Percentiles rank a stretch among this genome's conserved stretches.
Conservation (phyloP, 2,329 filamentous ascomycete genomes). For the Botrytis sinoallii region DNA sequence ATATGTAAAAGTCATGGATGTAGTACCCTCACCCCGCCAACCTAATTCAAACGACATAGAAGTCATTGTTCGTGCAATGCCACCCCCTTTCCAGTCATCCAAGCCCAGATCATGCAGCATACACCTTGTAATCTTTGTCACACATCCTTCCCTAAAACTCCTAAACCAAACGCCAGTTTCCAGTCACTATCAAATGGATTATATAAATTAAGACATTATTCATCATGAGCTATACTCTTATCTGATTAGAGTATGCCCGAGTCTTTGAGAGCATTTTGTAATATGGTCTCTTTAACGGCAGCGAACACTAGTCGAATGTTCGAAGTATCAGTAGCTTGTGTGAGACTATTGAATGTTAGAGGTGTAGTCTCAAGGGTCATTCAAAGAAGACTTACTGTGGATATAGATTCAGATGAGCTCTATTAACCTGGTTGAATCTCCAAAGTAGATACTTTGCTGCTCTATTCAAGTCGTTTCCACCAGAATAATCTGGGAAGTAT, state of each 20-base stretch:
- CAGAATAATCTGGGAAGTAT: slow-evolving; percentile 97
- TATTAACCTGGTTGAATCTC: slow-evolving; percentile 98
- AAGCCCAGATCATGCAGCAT: slow-evolving; percentile 26
- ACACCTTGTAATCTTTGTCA: slow-evolving; percentile 25
- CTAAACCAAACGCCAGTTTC: slow-evolving; percentile 32
- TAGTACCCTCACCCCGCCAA: neutral
- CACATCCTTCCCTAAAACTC: slow-evolving; percentile 32
- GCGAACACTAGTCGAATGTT: slow-evolving; percentile 98
- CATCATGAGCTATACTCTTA: slow-evolving; percentile 21
- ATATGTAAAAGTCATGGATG: slow-evolving; percentile 18
- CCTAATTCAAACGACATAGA: slow-evolving; percentile 9
- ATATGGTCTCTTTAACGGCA: slow-evolving; percentile 96
- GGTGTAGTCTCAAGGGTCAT: neutral
- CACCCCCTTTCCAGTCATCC: slow-evolving; percentile 19
- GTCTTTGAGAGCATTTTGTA: slow-evolving; percentile 97
- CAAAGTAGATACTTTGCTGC: slow-evolving; percentile 96
- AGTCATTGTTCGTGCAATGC: slow-evolving; percentile 13
- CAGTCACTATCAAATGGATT: slow-evolving; percentile 26
- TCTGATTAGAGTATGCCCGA: slow-evolving; percentile 81
- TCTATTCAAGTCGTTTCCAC: slow-evolving; percentile 95
- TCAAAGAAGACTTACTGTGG: slow-evolving; percentile 71
- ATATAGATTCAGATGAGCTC: slow-evolving; percentile 92
- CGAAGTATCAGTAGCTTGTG: slow-evolving; percentile 97
- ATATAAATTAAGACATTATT: slow-evolving; percentile 29
- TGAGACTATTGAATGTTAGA: slow-evolving; percentile 62